Evolutionary conservation across 2,329 filamentous ascomycete genomes (phyloP).

Genomic region (Xenosphaeropsis pyriputrescens): DNA sequence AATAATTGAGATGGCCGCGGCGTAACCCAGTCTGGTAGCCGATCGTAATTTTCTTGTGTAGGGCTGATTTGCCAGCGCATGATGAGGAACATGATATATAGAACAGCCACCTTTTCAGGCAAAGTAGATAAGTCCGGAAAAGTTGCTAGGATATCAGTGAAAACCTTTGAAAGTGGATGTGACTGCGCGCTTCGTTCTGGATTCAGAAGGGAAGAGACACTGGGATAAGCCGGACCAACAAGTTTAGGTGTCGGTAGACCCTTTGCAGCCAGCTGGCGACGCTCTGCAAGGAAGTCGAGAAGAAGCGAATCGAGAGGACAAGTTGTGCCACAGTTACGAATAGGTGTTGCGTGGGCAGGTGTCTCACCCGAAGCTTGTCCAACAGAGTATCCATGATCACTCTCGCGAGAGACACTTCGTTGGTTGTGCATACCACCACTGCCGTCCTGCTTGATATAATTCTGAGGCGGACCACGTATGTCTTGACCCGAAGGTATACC

Average conservation of each 20-base stretch:
- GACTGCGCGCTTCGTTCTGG: conserved; percentile 45
- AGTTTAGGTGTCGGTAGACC: conserved; percentile 51
- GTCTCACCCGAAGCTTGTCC: background rate
- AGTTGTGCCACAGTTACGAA: conserved; percentile 51
- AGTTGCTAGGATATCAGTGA: conserved; percentile 73
- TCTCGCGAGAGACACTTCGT: no score
- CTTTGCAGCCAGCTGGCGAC: conserved; percentile 48
- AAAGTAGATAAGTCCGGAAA: conserved; percentile 68
- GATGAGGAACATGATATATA: conserved; percentile 77
- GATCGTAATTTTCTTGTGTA: conserved; percentile 63
- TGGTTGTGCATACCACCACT: no score
- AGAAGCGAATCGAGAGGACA: conserved; percentile 70
- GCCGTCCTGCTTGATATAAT: background rate
- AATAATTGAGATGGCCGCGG: conserved; percentile 54
- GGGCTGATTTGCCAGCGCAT: conserved; percentile 79
- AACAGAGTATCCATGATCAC: background rate
- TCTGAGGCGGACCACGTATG: background rate
- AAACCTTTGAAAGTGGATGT: conserved; percentile 70
- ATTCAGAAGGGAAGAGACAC: conserved; percentile 65
- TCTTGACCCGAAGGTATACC: conserved; percentile 18
- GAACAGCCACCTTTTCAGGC: conserved; percentile 67
- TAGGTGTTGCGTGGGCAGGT: conserved; percentile 19
- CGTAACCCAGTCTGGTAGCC: conserved; percentile 58
- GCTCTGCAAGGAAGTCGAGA: conserved; percentile 61
- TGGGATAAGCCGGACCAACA: conserved; percentile 65